Evolutionary conservation across 345 rosid genomes (phyloP).

Genomic region (Melaleuca alternifolia): DNA sequence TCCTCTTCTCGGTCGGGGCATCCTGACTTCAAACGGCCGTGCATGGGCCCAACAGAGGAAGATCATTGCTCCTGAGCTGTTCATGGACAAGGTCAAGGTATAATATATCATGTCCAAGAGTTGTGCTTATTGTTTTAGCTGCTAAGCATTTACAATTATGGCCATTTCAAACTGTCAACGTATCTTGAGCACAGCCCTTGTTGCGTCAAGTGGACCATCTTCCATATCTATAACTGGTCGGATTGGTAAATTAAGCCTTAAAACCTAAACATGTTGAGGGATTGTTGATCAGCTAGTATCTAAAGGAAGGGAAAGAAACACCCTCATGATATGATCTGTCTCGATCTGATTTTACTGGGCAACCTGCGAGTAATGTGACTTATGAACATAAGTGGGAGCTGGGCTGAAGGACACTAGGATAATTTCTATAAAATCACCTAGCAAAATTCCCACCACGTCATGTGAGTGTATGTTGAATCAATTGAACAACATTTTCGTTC

Average conservation of each 20-base stretch:
- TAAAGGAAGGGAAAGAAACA: neutral
- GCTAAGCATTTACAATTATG: neutral
- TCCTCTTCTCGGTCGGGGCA: constrained; percentile 17
- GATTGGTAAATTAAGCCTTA: neutral
- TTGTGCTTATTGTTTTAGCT: neutral
- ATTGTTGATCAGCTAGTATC: neutral
- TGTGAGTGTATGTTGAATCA: neutral
- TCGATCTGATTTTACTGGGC: neutral
- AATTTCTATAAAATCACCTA: neutral
- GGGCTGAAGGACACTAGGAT: neutral
- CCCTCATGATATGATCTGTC: neutral
- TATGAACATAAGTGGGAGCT: neutral
- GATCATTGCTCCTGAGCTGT: constrained; percentile 16
- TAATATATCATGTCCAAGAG: neutral
- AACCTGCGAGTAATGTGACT: neutral
- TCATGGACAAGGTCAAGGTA: constrained; percentile 15
- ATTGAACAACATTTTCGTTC: neutral
- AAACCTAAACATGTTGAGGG: neutral
- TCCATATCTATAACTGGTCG: neutral
- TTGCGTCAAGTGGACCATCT: neutral
- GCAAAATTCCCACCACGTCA: neutral
- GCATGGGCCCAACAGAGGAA: constrained; percentile 23
- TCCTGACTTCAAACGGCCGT: constrained; percentile 8
- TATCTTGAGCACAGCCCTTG: neutral
- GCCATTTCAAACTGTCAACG: neutral